These are phyloP conservation scores for Aspergillus mulundensis DNA, from an alignment of 495 filamentous ascomycete species.

Conservation along the genomic window DNA sequence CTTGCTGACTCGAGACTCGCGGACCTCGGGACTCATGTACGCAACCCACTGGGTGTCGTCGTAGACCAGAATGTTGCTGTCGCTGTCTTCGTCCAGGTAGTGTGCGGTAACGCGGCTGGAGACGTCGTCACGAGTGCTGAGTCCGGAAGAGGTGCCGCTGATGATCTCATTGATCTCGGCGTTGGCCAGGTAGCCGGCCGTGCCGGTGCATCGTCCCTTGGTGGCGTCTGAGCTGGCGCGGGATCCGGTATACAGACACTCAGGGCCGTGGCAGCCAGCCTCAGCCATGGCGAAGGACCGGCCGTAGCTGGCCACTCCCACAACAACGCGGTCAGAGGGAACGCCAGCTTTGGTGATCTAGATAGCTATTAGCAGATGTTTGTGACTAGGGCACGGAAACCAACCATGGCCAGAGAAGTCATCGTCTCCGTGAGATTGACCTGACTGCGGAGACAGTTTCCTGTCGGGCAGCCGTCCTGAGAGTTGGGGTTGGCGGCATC, in stretches of 20 bases:
- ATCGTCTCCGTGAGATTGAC: constrained; percentile 4
- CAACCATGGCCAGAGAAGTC: not conserved
- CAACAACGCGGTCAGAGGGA: not conserved
- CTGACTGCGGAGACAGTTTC: constrained; percentile 4
- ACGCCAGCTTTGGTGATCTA: not conserved
- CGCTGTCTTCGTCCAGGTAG: constrained; percentile 14
- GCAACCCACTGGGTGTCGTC: constrained; percentile 25
- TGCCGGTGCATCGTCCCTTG: constrained; percentile 1
- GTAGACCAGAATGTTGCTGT: constrained; percentile 37
- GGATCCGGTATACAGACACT: constrained; percentile 1
- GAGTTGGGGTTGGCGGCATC: not conserved
- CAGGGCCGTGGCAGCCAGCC: not conserved
- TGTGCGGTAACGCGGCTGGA: not conserved
- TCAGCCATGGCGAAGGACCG: constrained; percentile 3
- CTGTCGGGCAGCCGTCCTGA: not conserved
- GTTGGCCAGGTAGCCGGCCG: constrained; percentile 6
- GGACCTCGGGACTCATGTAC: not conserved
- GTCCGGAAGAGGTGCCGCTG: not conserved
- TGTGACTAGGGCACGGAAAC: no score
- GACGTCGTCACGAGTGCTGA: not conserved
- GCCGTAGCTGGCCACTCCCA: not conserved
- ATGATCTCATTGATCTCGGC: not conserved
- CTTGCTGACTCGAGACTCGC: not conserved
- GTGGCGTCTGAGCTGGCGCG: not conserved
- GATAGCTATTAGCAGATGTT: no score